Evolutionary conservation across 2,329 filamentous ascomycete genomes (phyloP).

Genomic region (Epichloe gansuensis): DNA sequence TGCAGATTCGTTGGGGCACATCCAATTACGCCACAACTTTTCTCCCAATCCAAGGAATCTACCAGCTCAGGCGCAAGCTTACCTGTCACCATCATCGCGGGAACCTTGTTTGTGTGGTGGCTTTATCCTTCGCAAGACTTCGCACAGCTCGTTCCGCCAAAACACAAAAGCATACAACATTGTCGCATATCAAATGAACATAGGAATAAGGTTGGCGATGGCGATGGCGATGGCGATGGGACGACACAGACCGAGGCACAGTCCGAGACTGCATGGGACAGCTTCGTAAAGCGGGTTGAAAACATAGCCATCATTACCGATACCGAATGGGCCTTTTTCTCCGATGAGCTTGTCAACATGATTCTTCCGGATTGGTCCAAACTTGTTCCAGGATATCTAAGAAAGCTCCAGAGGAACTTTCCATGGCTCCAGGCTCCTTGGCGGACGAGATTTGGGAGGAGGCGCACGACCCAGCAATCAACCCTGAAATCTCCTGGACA

Average conservation of each 20-base stretch:
- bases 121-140: slow-evolving; percentile 33
- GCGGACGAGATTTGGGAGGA: slow-evolving; percentile 91
- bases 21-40: slow-evolving; percentile 1
- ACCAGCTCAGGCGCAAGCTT: slow-evolving; percentile 9
- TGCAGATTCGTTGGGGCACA: neutral
- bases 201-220: slow-evolving; percentile 7
- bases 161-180: neutral
- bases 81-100: slow-evolving; percentile 21
- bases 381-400: slow-evolving; percentile 60
- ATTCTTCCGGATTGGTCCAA: slow-evolving; percentile 78
- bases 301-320: slow-evolving; percentile 42
- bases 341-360: slow-evolving; percentile 52
- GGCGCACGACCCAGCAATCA: slow-evolving; percentile 67
- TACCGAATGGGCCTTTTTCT: slow-evolving; percentile 41
- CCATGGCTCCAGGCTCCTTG: slow-evolving; percentile 75
- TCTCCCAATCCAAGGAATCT: slow-evolving; percentile 1
- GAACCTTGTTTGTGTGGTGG: slow-evolving; percentile 29
- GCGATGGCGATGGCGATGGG: slow-evolving; percentile 9
- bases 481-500: slow-evolving; percentile 78
- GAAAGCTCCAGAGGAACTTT: slow-evolving; percentile 82
- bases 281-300: slow-evolving; percentile 35
- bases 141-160: slow-evolving; percentile 20
- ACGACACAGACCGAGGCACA: slow-evolving; percentile 10
- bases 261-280: slow-evolving; percentile 33
- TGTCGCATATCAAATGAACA: neutral